A percentile compares a stretch with the other conserved stretches of the same genome.
phyloP scores from a whole-genome alignment of 1,284 basidiomycete genomes.

The Retiboletus flavoniger region DNA sequence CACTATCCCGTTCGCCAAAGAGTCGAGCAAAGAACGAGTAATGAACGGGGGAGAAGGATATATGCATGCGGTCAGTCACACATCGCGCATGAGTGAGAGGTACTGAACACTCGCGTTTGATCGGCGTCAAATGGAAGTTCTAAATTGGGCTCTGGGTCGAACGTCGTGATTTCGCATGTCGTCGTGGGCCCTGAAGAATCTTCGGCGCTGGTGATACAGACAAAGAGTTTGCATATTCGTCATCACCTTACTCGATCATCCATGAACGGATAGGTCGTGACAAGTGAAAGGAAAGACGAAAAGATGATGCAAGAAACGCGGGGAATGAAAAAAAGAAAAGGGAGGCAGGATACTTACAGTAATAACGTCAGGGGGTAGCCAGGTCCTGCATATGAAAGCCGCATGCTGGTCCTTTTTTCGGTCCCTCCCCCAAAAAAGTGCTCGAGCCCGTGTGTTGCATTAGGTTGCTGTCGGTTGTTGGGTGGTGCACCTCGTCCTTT shows the following conservation, averaged over 20 bases:
- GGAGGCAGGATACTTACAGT: slow-evolving; percentile 57
- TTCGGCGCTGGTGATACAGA: slow-evolving; percentile 62
- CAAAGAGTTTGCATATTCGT: slow-evolving; percentile 1
- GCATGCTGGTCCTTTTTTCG: slow-evolving; percentile 78
- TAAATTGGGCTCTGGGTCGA: slow-evolving; percentile 78
- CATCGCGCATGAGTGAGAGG: slow-evolving; percentile 1
- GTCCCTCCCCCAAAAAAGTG: slow-evolving; percentile 47
- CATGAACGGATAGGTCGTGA: slow-evolving; percentile 1
- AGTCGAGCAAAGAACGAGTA: neutral
- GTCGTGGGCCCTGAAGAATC: slow-evolving; percentile 83
- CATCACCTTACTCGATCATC: slow-evolving; percentile 3
- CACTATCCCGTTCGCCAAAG: slow-evolving; percentile 40
- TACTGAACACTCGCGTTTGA: slow-evolving; percentile 49
- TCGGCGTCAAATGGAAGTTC: slow-evolving; percentile 78
- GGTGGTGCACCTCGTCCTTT: slow-evolving; percentile 17
- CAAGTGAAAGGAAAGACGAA: neutral
- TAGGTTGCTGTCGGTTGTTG: slow-evolving; percentile 12
- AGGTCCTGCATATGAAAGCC: slow-evolving; percentile 76
- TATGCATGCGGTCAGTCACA: slow-evolving; percentile 9
- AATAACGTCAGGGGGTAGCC: slow-evolving; percentile 80
- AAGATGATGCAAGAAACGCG: neutral
- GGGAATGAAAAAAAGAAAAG: neutral
- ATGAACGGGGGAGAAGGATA: neutral
- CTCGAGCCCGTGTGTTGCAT: slow-evolving; percentile 41
- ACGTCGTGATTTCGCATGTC: slow-evolving; percentile 84